Evolutionary conservation across 805 yeast species (phyloP).

Genomic region (Candida ficus): DNA sequence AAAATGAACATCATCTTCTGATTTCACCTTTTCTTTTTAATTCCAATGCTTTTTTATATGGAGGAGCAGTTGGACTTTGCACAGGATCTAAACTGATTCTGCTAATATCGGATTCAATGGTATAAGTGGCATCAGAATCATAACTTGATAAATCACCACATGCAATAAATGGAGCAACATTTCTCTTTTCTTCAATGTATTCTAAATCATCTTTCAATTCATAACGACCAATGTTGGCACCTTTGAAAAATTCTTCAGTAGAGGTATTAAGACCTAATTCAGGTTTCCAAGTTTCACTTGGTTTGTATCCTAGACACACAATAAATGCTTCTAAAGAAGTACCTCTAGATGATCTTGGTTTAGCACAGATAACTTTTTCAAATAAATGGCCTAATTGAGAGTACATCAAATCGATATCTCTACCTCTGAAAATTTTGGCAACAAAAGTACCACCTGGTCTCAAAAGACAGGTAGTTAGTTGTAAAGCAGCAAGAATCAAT

Average conservation of each 20-base stretch:
- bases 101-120: slow-evolving; percentile 30
- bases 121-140: slow-evolving; percentile 94
- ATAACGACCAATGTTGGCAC: slow-evolving; percentile 50
- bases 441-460: slow-evolving; percentile 91
- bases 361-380: slow-evolving; percentile 87
- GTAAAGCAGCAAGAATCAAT: slow-evolving; percentile 83
- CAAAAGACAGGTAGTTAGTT: slow-evolving; percentile 82
- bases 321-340: slow-evolving; percentile 91
- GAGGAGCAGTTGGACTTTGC: slow-evolving; percentile 94
- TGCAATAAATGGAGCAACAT: slow-evolving; percentile 87
- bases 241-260: slow-evolving; percentile 80
- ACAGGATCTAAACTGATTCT: slow-evolving; percentile 75
- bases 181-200: slow-evolving; percentile 55
- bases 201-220: slow-evolving; percentile 41
- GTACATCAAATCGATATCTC: slow-evolving; percentile 90
- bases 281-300: slow-evolving; percentile 83
- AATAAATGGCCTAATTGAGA: slow-evolving; percentile 87
- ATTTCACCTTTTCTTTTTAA: slow-evolving; percentile 72
- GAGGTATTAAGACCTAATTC: slow-evolving; percentile 48
- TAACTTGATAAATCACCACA: slow-evolving; percentile 88
- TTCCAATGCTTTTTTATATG: slow-evolving; percentile 88
- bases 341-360: slow-evolving; percentile 93
- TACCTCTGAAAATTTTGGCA: slow-evolving; percentile 93
- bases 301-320: slow-evolving; percentile 84
- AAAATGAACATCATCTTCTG: slow-evolving; percentile 29